phyloP scores from a whole-genome alignment of 768 basidiomycete species.

The Boletus huronensis region DNA sequence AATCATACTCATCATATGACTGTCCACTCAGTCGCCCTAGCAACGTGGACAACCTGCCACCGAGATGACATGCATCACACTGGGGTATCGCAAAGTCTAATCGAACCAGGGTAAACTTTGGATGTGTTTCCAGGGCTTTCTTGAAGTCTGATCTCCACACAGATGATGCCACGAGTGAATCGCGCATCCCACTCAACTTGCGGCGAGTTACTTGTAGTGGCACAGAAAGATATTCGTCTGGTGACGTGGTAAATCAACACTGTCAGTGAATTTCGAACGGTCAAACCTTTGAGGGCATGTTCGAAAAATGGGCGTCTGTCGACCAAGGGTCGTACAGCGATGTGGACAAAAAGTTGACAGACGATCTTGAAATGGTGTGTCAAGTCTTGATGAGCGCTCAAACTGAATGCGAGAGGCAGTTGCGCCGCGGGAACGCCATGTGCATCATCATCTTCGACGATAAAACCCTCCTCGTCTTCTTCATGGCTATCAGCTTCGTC shows the following conservation, averaged over 20 bases:
- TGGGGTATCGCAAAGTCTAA: conserved; percentile 55
- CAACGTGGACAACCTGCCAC: conserved; percentile 63
- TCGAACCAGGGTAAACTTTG: conserved; percentile 51
- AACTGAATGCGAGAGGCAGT: conserved; percentile 78
- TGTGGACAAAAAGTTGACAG: conserved; percentile 83
- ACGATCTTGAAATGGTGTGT: conserved; percentile 82
- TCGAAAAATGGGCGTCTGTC: conserved; percentile 57
- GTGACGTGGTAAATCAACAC: neutral
- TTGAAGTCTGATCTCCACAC: conserved; percentile 77
- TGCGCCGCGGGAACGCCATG: conserved; percentile 35
- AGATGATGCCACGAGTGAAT: conserved; percentile 80
- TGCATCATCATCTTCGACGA: conserved; percentile 69
- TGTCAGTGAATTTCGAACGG: neutral
- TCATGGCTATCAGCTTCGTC: conserved; percentile 28
- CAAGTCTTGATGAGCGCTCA: conserved; percentile 72
- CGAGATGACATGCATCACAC: conserved; percentile 84
- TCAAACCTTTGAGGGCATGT: conserved; percentile 45
- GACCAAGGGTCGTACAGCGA: conserved; percentile 57
- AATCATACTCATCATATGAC: conserved; percentile 70
- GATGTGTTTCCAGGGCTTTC: conserved; percentile 59
- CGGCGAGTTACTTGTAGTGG: conserved; percentile 66
- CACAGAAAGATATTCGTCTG: conserved; percentile 67
- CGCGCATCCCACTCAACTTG: conserved; percentile 64
- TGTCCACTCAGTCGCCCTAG: conserved; percentile 59
- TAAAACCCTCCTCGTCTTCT: conserved; percentile 37